Conservation (phyloP, 257 asterid genomes). For the Galeopsis tetrahit region DNA sequence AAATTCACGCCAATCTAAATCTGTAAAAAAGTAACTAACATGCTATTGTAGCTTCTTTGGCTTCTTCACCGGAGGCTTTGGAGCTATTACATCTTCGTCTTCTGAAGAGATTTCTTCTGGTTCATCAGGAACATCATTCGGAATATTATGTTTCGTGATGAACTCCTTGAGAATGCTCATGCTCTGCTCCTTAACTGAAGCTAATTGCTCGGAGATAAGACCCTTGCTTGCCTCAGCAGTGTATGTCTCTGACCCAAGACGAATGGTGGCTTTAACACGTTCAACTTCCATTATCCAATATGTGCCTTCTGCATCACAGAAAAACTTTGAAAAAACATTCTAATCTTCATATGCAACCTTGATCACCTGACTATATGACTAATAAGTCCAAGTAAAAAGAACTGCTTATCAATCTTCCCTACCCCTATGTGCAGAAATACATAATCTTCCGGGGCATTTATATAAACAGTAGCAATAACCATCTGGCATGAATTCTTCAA, state of each 20-base stretch:
- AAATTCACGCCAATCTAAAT: background rate
- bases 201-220: slow-evolving; percentile 70
- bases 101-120: slow-evolving; percentile 80
- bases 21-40: background rate
- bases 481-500: background rate
- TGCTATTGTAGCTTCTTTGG: slow-evolving; percentile 65
- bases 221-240: slow-evolving; percentile 60
- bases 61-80: slow-evolving; percentile 68
- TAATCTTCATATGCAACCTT: background rate
- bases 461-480: background rate
- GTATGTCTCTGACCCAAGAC: slow-evolving; percentile 80
- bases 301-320: slow-evolving; percentile 27
- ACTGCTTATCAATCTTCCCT: background rate
- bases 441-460: background rate
- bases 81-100: slow-evolving; percentile 57
- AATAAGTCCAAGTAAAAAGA: background rate
- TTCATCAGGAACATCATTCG: slow-evolving; percentile 87
- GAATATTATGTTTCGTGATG: slow-evolving; percentile 78
- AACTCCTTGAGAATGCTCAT: slow-evolving; percentile 83
- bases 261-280: slow-evolving; percentile 65
- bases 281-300: slow-evolving; percentile 49
- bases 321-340: background rate
- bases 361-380: background rate
- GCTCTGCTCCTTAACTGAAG: slow-evolving; percentile 79
- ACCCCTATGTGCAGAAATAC: background rate